Evolutionary conservation across 2,329 filamentous ascomycete genomes (phyloP).

Genomic region (Cytospora paraplurivora): DNA sequence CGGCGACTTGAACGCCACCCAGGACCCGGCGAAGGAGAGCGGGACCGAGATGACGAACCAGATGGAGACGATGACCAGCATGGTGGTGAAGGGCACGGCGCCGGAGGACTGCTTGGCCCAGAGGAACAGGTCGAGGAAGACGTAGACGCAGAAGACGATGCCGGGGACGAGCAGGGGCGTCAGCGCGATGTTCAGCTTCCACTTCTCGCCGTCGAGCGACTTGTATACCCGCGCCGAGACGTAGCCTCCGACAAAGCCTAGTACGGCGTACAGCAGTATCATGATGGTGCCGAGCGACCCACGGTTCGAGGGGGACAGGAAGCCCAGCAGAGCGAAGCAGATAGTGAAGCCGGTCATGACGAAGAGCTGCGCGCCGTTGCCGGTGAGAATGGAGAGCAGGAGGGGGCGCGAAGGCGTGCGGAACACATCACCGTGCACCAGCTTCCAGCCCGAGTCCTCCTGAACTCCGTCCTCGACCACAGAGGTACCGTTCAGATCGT

Average conservation of each 20-base stretch:
- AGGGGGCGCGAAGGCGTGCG: constrained; percentile 81
- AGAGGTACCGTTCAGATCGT: constrained; percentile 81
- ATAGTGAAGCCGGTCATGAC: constrained; percentile 97
- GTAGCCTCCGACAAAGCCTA: constrained; percentile 92
- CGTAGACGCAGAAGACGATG: constrained; percentile 85
- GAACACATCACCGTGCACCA: constrained; percentile 97
- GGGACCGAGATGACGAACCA: constrained; percentile 98
- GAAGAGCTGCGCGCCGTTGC: constrained; percentile 94
- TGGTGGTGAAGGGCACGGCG: constrained; percentile 93
- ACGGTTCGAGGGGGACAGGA: constrained; percentile 93
- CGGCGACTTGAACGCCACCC: constrained; percentile 82
- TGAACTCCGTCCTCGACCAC: constrained; percentile 88
- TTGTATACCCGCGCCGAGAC: constrained; percentile 91
- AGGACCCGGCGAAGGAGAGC: constrained; percentile 85
- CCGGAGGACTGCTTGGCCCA: constrained; percentile 92
- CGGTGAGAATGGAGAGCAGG: constrained; percentile 82
- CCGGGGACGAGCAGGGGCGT: constrained; percentile 86
- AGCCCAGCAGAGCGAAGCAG: constrained; percentile 87
- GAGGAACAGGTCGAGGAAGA: constrained; percentile 92
- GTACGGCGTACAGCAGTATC: constrained; percentile 88
- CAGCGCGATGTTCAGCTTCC: constrained; percentile 90
- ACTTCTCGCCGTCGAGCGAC: constrained; percentile 84
- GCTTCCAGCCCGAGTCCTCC: constrained; percentile 97
- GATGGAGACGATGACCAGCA: constrained; percentile 89
- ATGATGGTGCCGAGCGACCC: constrained; percentile 92